A percentile compares a stretch with the other conserved stretches of the same genome.
phyloP scores from a whole-genome alignment of 495 filamentous ascomycete species.

The Penicilliopsis zonata region DNA sequence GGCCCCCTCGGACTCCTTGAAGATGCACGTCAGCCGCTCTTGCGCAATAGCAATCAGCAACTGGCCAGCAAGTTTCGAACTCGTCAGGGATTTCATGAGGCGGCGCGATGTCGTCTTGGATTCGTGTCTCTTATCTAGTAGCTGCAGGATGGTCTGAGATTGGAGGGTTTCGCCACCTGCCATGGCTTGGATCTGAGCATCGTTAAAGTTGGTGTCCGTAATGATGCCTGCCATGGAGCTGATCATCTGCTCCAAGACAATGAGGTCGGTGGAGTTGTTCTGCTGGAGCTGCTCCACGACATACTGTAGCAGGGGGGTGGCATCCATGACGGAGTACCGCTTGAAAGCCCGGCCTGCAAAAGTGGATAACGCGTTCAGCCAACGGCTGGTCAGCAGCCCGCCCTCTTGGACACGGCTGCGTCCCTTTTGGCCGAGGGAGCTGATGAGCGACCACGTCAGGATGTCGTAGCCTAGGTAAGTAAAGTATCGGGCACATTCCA shows the following conservation, averaged over 20 bases:
- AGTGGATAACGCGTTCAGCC: conserved; percentile 71
- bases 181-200: conserved; percentile 74
- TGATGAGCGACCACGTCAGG: conserved; percentile 77
- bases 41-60: conserved; percentile 84
- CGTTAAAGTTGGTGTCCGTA: conserved; percentile 72
- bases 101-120: conserved; percentile 54
- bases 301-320: conserved; percentile 78
- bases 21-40: conserved; percentile 70
- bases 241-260: conserved; percentile 79
- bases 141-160: conserved; percentile 60
- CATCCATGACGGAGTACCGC: conserved; percentile 68
- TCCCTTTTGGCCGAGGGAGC: conserved; percentile 59
- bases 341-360: conserved; percentile 85
- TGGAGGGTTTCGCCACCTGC: conserved; percentile 72
- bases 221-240: conserved; percentile 87
- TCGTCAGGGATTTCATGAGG: conserved; percentile 65
- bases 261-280: conserved; percentile 74
- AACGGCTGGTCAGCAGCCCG: conserved; percentile 77
- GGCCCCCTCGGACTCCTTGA: conserved; percentile 48
- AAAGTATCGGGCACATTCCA: conserved; percentile 88
- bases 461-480: conserved; percentile 88
- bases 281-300: conserved; percentile 69
- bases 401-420: conserved; percentile 69
- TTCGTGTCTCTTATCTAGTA: conserved; percentile 69
- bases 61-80: conserved; percentile 59